These are phyloP conservation scores for Agrocybe pediades DNA, from an alignment of 768 basidiomycete genomes.

Conservation along the genomic window DNA sequence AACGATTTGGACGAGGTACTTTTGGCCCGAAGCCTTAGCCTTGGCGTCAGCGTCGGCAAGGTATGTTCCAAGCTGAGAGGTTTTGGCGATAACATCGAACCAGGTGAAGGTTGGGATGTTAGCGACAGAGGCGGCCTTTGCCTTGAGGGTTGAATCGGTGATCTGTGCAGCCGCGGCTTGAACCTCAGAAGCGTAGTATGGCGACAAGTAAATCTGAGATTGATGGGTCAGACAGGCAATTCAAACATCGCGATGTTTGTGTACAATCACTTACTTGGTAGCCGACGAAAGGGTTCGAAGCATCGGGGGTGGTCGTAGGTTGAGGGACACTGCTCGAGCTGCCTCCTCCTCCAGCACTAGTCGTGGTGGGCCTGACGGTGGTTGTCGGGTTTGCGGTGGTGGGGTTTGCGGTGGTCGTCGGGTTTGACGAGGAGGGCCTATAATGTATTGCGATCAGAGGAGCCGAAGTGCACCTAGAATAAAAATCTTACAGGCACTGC, in stretches of 20 bases:
- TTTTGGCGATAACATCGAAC: constrained; percentile 60
- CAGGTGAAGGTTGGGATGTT: constrained; percentile 64
- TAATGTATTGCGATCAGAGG: background rate
- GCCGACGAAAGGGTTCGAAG: constrained; percentile 56
- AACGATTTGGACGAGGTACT: constrained; percentile 52
- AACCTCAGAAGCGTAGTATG: constrained; percentile 59
- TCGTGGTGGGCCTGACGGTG: constrained; percentile 21
- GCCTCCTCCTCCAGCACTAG: constrained; percentile 13
- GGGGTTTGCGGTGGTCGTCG: constrained; percentile 17
- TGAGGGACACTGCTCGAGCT: constrained; percentile 21
- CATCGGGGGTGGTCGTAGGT: constrained; percentile 37
- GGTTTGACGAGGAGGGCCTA: background rate
- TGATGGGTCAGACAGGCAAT: background rate
- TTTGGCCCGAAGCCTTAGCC: constrained; percentile 44
- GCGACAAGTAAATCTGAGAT: constrained; percentile 49
- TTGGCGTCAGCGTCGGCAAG: constrained; percentile 54
- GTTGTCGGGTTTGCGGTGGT: constrained; percentile 19
- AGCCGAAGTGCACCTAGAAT: background rate
- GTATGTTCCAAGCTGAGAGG: constrained; percentile 54
- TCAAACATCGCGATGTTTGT: background rate
- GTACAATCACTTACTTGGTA: constrained; percentile 35
- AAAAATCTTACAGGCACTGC: constrained; percentile 40
- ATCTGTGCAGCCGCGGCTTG: constrained; percentile 48
- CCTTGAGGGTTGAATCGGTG: constrained; percentile 46
- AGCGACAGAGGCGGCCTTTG: constrained; percentile 56